These are phyloP conservation scores for Coemansia umbellata DNA, from an alignment of 192 early-diverging fungal genomes.

Conservation along the genomic window DNA sequence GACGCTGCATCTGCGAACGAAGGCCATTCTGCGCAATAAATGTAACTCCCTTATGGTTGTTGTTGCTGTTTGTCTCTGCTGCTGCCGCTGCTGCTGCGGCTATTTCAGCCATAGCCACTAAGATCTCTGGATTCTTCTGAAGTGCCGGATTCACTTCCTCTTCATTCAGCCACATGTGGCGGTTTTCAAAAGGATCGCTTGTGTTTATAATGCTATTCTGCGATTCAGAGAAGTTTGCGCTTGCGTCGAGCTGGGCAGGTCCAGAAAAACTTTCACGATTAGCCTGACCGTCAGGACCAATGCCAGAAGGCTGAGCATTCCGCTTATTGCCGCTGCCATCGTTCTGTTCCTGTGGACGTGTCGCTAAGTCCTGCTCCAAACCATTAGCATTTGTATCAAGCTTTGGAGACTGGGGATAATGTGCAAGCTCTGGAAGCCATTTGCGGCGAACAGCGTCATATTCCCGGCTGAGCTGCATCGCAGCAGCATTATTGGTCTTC, in stretches of 20 bases:
- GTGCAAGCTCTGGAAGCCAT: slow-evolving; percentile 39
- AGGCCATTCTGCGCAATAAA: not conserved
- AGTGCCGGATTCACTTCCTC: slow-evolving; percentile 1
- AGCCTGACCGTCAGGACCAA: slow-evolving; percentile 1
- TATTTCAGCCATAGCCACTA: slow-evolving; percentile 1
- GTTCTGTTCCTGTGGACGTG: not conserved
- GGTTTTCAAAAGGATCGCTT: slow-evolving; percentile 27
- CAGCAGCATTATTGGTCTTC: not conserved
- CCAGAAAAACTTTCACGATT: slow-evolving; percentile 50
- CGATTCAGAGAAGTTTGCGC: slow-evolving; percentile 36
- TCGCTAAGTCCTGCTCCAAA: not conserved
- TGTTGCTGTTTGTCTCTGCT: not conserved
- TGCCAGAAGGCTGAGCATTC: not conserved
- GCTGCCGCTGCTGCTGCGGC: not conserved
- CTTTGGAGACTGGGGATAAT: slow-evolving; percentile 26
- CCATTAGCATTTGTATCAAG: not conserved
- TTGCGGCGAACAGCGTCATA: slow-evolving; percentile 9
- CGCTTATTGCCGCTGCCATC: slow-evolving; percentile 1
- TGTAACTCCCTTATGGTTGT: not conserved
- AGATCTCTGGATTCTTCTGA: not conserved
- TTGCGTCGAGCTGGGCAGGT: slow-evolving; percentile 37
- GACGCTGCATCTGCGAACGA: not conserved
- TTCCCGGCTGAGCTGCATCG: not conserved
- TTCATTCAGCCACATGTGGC: slow-evolving; percentile 22
- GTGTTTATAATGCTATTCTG: slow-evolving; percentile 15